Evolutionary conservation across 257 asterid species (phyloP).

Genomic region (Rehmannia glutinosa): DNA sequence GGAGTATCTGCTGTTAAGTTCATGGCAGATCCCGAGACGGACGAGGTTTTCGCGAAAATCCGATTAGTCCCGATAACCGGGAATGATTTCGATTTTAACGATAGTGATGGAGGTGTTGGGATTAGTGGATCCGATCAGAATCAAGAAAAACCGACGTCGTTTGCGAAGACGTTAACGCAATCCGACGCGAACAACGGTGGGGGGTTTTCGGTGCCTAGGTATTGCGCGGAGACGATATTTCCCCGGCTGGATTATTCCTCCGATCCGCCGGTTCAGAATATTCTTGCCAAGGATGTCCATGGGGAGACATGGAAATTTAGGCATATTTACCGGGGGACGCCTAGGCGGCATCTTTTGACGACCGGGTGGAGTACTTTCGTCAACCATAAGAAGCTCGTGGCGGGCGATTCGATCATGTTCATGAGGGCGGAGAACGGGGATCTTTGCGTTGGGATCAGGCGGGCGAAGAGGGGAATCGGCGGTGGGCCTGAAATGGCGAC

Average conservation of each 20-base stretch:
- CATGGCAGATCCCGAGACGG: conserved; percentile 88
- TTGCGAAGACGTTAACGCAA: conserved; percentile 87
- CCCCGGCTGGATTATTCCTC: conserved; percentile 72
- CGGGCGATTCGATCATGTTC: conserved; percentile 93
- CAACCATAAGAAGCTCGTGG: conserved; percentile 86
- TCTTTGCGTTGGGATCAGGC: conserved; percentile 81
- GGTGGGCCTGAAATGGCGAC: conserved; percentile 53
- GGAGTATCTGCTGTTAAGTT: conserved; percentile 48
- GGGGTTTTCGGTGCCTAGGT: conserved; percentile 92
- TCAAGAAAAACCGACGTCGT: conserved; percentile 66
- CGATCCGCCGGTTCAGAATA: conserved; percentile 86
- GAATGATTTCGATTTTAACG: conserved; percentile 33
- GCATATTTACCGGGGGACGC: conserved; percentile 91
- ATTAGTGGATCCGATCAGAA: conserved; percentile 29
- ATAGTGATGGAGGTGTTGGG: conserved; percentile 26
- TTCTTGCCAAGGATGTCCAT: conserved; percentile 87
- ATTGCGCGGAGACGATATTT: conserved; percentile 87
- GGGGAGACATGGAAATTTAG: conserved; percentile 92
- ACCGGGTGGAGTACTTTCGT: conserved; percentile 98
- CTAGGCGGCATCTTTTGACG: conserved; percentile 88
- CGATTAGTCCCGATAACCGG: conserved; percentile 37
- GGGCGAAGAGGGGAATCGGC: conserved; percentile 76
- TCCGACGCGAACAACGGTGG: conserved; percentile 95
- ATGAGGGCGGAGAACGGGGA: conserved; percentile 77
- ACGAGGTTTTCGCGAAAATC: conserved; percentile 72